Evolutionary conservation across 257 asterid genomes (phyloP).

Genomic region (Plantago major): DNA sequence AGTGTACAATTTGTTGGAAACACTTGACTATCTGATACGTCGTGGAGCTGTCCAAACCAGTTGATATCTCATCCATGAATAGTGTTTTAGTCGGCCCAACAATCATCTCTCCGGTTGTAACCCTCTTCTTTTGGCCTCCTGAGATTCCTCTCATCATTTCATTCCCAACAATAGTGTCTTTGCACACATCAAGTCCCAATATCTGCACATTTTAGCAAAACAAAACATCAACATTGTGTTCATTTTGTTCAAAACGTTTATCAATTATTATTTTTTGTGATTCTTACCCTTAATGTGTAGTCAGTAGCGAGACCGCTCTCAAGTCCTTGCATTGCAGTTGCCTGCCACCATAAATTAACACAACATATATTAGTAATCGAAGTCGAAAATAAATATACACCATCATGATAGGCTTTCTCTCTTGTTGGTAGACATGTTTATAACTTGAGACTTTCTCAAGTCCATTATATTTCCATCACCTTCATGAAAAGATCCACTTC

Average conservation of each 20-base stretch:
- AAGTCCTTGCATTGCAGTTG: slow-evolving; percentile 52
- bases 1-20: slow-evolving; percentile 58
- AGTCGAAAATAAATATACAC: no score
- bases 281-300: slow-evolving; percentile 49
- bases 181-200: slow-evolving; percentile 66
- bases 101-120: slow-evolving; percentile 82
- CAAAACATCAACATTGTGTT: no score
- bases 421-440: not conserved
- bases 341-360: slow-evolving; percentile 30
- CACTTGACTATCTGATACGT: slow-evolving; percentile 71
- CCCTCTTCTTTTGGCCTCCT: slow-evolving; percentile 78
- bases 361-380: not conserved
- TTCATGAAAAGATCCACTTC: slow-evolving; percentile 87
- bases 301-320: slow-evolving; percentile 61
- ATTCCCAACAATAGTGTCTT: slow-evolving; percentile 74
- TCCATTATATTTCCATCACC: slow-evolving; percentile 31
- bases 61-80: slow-evolving; percentile 79
- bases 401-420: not conserved
- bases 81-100: slow-evolving; percentile 61
- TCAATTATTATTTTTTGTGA: not conserved
- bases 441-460: not conserved
- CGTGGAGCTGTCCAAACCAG: slow-evolving; percentile 75
- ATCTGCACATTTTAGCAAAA: slow-evolving; percentile 34
- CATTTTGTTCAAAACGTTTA: no score
- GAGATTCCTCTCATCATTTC: slow-evolving; percentile 74